Evolutionary conservation across 371 early-diverging fungal species (phyloP).

Genomic region (Nematocida ausubeli): DNA sequence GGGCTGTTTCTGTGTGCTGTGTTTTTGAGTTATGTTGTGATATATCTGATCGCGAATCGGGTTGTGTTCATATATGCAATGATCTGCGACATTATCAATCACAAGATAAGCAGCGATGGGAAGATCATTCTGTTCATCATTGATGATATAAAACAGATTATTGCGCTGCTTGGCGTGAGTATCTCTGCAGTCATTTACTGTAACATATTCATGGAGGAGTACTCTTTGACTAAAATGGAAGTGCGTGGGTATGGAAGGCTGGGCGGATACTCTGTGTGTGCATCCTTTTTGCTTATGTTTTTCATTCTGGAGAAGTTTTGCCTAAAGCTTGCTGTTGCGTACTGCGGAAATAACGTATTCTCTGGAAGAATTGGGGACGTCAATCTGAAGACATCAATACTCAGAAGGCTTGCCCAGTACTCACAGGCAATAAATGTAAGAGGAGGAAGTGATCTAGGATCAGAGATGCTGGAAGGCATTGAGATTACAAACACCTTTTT

Average conservation of each 20-base stretch:
- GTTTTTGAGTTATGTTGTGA: conserved; percentile 58
- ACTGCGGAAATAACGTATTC: conserved; percentile 61
- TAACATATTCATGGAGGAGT: conserved; percentile 53
- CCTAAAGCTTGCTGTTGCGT: conserved; percentile 59
- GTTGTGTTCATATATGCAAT: conserved; percentile 51
- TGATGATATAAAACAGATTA: conserved; percentile 39
- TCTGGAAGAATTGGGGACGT: conserved; percentile 63
- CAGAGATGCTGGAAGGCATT: conserved; percentile 27
- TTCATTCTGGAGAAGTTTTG: conserved; percentile 65
- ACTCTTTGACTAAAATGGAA: conserved; percentile 19
- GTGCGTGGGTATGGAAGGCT: conserved; percentile 9
- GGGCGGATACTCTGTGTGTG: conserved; percentile 59
- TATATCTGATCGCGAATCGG: conserved; percentile 44
- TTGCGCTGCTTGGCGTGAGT: conserved; percentile 57
- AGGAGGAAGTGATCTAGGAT: conserved; percentile 1
- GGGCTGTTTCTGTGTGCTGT: conserved; percentile 53
- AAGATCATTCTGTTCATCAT: conserved; percentile 41
- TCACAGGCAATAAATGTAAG: conserved; percentile 34
- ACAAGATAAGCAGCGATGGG: conserved; percentile 19
- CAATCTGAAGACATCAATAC: conserved; percentile 65
- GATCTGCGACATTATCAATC: conserved; percentile 43
- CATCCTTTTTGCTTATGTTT: conserved; percentile 40
- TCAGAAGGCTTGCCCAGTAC: conserved; percentile 61
- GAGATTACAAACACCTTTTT: conserved; percentile 63
- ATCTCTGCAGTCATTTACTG: conserved; percentile 37